phyloP scores from a whole-genome alignment of 805 yeast genomes.

The Candida silvatica region DNA sequence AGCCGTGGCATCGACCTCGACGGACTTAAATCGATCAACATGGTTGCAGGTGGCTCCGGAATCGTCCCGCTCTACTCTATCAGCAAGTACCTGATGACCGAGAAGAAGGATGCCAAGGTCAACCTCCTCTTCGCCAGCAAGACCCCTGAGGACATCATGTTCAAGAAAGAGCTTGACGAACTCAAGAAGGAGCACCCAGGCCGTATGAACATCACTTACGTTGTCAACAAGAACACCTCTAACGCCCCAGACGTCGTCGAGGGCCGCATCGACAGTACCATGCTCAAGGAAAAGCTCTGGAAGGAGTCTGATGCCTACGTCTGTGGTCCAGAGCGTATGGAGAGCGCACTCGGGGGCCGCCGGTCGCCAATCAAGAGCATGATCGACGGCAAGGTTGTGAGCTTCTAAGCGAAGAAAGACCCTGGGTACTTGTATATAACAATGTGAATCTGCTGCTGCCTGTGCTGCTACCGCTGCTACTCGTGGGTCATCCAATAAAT shows the following conservation, averaged over 20 bases:
- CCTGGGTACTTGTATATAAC: too few relatives aligned
- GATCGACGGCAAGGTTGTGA: too few relatives aligned
- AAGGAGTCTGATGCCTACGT: not conserved
- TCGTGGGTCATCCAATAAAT: too few relatives aligned
- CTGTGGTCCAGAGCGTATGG: constrained; percentile 1
- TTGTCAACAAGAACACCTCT: constrained; percentile 1
- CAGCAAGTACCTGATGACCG: constrained; percentile 1
- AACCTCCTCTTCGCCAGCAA: constrained; percentile 1
- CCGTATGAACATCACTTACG: constrained; percentile 3
- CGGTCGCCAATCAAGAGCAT: too few relatives aligned
- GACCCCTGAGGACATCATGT: not conserved
- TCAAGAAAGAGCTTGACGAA: constrained; percentile 22
- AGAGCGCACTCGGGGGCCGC: too few relatives aligned
- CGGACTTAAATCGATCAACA: constrained; percentile 1
- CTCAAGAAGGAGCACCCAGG: constrained; percentile 14
- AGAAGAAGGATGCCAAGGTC: constrained; percentile 2
- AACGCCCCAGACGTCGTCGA: not conserved
- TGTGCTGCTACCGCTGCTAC: not conserved
- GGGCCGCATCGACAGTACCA: not conserved
- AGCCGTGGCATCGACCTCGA: not conserved
- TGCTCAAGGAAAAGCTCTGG: not conserved
- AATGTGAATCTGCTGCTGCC: too few relatives aligned
- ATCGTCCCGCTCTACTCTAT: constrained; percentile 6
- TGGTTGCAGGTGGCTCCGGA: constrained; percentile 8
- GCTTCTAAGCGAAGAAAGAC: too few relatives aligned